phyloP scores from a whole-genome alignment of 1,284 basidiomycete genomes.

The Moesziomyces parantarcticus region DNA sequence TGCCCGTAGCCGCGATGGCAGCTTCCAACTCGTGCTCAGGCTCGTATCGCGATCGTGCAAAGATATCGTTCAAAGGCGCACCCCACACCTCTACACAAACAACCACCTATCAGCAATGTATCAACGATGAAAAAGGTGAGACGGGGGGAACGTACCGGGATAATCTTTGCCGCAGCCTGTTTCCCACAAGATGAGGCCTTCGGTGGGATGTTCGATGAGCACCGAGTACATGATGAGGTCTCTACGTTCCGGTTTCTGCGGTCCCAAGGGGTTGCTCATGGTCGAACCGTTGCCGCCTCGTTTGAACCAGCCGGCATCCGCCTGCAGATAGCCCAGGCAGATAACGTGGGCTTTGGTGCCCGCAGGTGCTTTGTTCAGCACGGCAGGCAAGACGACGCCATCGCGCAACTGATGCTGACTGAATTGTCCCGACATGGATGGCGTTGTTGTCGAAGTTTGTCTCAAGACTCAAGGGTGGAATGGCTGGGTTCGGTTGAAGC shows the following conservation, averaged over 20 bases:
- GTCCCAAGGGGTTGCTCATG: conserved; percentile 47
- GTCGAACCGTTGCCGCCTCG: conserved; percentile 58
- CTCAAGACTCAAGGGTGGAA: no score
- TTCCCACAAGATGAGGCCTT: conserved; percentile 64
- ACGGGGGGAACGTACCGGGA: conserved; percentile 19
- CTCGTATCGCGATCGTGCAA: conserved; percentile 39
- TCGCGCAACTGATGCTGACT: conserved; percentile 46
- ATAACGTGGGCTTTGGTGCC: conserved; percentile 63
- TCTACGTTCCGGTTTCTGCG: conserved; percentile 37
- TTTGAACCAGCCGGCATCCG: conserved; percentile 62
- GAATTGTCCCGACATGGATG: conserved; percentile 28
- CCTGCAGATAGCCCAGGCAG: conserved; percentile 60
- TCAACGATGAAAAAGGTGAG: background rate
- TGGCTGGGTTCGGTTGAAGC: background rate
- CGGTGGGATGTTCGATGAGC: conserved; percentile 64
- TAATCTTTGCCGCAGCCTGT: conserved; percentile 61
- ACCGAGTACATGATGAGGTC: conserved; percentile 57
- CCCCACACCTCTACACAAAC: conserved; percentile 36
- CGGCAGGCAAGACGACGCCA: conserved; percentile 51
- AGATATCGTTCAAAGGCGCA: conserved; percentile 50
- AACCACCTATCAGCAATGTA: background rate
- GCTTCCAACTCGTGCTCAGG: conserved; percentile 62
- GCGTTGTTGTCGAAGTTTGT: no score
- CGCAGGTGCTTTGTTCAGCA: conserved; percentile 50
- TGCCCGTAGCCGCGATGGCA: conserved; percentile 58